Conservation (phyloP, 352 stramenopile species). For the Globisporangium abappressorium region DNA sequence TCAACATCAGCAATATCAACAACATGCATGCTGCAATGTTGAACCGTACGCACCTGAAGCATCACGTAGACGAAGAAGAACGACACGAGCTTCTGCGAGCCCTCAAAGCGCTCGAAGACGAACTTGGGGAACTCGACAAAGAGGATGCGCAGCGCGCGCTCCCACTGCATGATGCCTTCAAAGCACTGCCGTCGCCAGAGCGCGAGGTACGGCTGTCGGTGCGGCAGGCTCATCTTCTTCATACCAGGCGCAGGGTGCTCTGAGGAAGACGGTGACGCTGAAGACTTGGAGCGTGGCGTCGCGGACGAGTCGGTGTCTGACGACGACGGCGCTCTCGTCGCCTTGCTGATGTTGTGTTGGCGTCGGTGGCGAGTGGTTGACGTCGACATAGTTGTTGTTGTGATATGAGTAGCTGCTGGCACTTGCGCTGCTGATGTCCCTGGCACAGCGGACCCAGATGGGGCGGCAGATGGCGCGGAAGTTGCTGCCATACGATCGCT, state of each 20-base stretch:
- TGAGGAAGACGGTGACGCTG: neutral
- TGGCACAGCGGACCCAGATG: neutral
- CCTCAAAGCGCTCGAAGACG: conserved; percentile 47
- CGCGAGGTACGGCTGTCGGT: conserved; percentile 18
- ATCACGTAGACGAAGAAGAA: conserved; percentile 88
- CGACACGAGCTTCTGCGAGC: conserved; percentile 52
- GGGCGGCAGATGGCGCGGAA: conserved; percentile 1
- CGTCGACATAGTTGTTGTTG: neutral
- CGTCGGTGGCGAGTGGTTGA: conserved; percentile 2
- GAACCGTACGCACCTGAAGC: conserved; percentile 32
- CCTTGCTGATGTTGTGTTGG: neutral
- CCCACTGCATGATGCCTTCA: conserved; percentile 66
- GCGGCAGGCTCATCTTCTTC: conserved; percentile 13
- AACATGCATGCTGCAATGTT: neutral
- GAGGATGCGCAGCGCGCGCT: conserved; percentile 47
- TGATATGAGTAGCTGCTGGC: neutral
- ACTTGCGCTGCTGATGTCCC: neutral
- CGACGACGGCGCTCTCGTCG: neutral
- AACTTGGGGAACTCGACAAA: conserved; percentile 58
- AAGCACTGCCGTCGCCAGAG: conserved; percentile 59
- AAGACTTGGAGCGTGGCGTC: neutral
- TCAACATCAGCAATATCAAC: neutral
- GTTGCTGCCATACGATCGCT: conserved; percentile 1
- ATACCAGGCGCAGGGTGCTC: neutral
- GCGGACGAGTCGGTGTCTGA: conserved; percentile 1